phyloP scores from a whole-genome alignment of 768 basidiomycete species.

The Infundibulicybe gibba region DNA sequence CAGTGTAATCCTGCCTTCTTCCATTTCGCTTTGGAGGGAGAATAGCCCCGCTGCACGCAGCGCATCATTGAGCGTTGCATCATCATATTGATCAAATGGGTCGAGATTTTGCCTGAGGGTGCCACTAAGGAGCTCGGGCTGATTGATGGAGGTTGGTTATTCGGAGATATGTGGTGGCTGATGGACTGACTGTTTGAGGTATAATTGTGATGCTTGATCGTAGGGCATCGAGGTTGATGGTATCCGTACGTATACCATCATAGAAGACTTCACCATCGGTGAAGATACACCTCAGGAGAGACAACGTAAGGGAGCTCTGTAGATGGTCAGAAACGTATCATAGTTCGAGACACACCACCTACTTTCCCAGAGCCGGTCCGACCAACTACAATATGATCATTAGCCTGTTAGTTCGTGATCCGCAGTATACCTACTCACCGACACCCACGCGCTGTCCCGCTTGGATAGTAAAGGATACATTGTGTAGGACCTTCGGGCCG shows the following conservation, averaged over 20 bases:
- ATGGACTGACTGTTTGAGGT: conserved; percentile 36
- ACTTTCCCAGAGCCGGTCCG: conserved; percentile 46
- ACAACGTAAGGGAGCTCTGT: conserved; percentile 55
- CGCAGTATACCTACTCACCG: conserved; percentile 13
- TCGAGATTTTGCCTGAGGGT: conserved; percentile 66
- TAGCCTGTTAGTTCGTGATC: background rate
- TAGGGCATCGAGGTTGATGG: conserved; percentile 52
- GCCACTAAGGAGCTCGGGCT: conserved; percentile 56
- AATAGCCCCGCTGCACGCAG: conserved; percentile 37
- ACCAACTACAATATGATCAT: conserved; percentile 24
- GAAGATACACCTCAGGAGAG: conserved; percentile 54
- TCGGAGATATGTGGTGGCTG: background rate
- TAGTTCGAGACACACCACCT: background rate
- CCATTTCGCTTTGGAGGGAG: conserved; percentile 34
- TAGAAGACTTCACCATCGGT: conserved; percentile 55
- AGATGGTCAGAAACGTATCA: background rate
- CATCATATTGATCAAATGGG: conserved; percentile 58
- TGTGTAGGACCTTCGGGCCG: conserved; percentile 52
- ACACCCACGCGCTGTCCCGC: conserved; percentile 61
- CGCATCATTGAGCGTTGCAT: conserved; percentile 36
- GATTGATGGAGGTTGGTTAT: background rate
- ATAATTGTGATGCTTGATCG: conserved; percentile 60
- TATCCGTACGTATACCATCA: conserved; percentile 45
- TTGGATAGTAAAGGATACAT: conserved; percentile 46
- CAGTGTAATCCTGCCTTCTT: conserved; percentile 45